Conservation (phyloP, 2,329 filamentous ascomycete genomes). For the Epicoccum nigrum region DNA sequence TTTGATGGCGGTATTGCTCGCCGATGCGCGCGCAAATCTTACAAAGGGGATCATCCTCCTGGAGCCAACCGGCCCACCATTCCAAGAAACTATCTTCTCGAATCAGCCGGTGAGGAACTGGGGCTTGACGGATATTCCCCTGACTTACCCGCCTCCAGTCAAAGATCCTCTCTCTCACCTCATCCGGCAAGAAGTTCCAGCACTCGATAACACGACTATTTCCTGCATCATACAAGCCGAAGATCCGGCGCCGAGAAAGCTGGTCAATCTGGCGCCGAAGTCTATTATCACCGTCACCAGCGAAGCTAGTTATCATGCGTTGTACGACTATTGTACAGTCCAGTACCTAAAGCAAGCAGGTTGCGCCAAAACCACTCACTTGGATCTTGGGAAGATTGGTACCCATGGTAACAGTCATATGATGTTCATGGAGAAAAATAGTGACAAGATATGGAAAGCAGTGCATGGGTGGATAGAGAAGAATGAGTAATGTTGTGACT, state of each 20-base stretch:
- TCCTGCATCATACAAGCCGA: conserved; percentile 47
- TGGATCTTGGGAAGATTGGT: conserved; percentile 14
- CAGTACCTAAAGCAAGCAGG: conserved; percentile 55
- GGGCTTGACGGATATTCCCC: conserved; percentile 4
- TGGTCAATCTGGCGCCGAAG: conserved; percentile 56
- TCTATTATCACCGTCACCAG: conserved; percentile 58
- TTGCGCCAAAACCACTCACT: conserved; percentile 5
- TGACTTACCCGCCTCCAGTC: background rate
- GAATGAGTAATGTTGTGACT: too few relatives aligned
- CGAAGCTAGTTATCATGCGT: conserved; percentile 59
- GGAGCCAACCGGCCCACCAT: conserved; percentile 61
- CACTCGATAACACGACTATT: conserved; percentile 9
- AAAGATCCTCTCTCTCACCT: background rate
- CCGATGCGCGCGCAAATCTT: conserved; percentile 55
- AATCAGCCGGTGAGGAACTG: background rate
- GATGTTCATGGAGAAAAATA: conserved; percentile 15
- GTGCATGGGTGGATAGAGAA: background rate
- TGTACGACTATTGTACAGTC: conserved; percentile 61
- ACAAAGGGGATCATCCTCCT: conserved; percentile 57
- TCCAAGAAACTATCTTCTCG: conserved; percentile 31
- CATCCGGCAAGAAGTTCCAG: background rate
- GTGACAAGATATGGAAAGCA: background rate
- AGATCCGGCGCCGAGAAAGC: conserved; percentile 44
- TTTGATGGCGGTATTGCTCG: conserved; percentile 52
- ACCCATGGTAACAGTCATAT: conserved; percentile 7